Percentiles rank a stretch among this genome's conserved stretches.
phyloP scores from a whole-genome alignment of 768 basidiomycete species.

The Lactarius akahatsu region DNA sequence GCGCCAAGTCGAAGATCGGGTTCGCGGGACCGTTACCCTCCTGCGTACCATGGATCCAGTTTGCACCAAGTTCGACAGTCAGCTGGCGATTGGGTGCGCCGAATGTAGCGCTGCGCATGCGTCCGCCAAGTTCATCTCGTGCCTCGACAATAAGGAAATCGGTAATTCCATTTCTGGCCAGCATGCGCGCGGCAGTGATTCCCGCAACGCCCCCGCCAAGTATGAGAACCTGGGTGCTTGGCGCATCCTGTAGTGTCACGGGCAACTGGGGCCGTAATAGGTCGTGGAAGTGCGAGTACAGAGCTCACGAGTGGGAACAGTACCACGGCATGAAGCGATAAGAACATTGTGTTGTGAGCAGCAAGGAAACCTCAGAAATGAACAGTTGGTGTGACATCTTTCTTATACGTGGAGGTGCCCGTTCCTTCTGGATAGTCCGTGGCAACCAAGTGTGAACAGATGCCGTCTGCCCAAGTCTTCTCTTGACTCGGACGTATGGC shows the following conservation, averaged over 20 bases:
- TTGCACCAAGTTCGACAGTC: conserved; percentile 45
- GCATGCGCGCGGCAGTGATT: conserved; percentile 57
- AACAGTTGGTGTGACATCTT: too few species aligned
- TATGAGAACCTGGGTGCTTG: conserved; percentile 45
- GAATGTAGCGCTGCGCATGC: conserved; percentile 47
- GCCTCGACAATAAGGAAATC: conserved; percentile 60
- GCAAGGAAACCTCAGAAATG: too few species aligned
- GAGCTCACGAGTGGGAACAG: background rate
- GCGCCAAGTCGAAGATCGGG: conserved; percentile 54
- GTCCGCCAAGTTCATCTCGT: conserved; percentile 52
- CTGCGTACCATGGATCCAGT: conserved; percentile 45
- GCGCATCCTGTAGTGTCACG: background rate
- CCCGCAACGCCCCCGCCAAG: conserved; percentile 66
- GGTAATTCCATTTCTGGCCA: conserved; percentile 50
- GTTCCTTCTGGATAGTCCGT: too few species aligned
- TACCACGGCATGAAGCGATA: too few species aligned
- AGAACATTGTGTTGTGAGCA: too few species aligned
- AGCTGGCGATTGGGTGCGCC: conserved; percentile 39
- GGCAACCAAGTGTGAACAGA: too few species aligned
- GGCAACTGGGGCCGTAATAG: background rate
- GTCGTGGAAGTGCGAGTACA: background rate
- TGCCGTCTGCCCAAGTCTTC: too few species aligned
- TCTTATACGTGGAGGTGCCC: too few species aligned
- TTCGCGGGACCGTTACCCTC: conserved; percentile 48
- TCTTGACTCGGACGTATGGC: too few species aligned